Base-by-base conservation (phyloP, 257 asterid species). In the Catharanthus roseus region DNA sequence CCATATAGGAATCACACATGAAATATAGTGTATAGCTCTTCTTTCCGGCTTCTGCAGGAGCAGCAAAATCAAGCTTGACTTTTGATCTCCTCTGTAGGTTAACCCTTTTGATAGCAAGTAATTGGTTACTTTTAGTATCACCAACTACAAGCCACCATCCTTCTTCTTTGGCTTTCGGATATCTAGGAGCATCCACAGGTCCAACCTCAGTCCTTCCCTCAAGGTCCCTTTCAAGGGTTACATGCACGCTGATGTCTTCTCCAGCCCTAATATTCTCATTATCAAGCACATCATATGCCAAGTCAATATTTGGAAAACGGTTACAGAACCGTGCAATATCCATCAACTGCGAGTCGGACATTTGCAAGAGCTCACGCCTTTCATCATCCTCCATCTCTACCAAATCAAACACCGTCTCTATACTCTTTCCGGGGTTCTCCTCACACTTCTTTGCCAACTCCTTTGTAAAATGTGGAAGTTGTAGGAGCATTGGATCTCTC, bases 71-170 rank as follows among this genome's bases (percentile, higher is more conserved):
- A 58, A 82, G 86, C 57, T 65, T 79, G 61, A 76, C 78, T 31
- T 51, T 74, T 8, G 82, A 72, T 38, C 72, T 79, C 79, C 86
- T 82, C 61, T 82, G 86, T 10, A 82, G 73, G 12, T 72, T 61
- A 29, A 82, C 83, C 65, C 79, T 82, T 64, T 82, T 79, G 23
- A 76, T 82, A 24, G 86, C 86, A n/a, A 82, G 77, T 28, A 82
- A 53, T 39, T 79, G 81, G 77, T 78, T 79, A 50, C 77, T 82
- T 39, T 71, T 79, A 31, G 79, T 72, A 41, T 82, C 86, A 0
- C 86, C 86, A 1, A 79, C 69, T 54, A 82, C 86, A 39, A 82
- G 78, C 86, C 86, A 82, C 86, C 86, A 76, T 29, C 86, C 86
- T 73, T 82, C 86, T 56, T 82, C 83, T 64, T 82, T 82, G 33